Conservation (phyloP, 345 rosid species). For the Populus euphratica region DNA sequence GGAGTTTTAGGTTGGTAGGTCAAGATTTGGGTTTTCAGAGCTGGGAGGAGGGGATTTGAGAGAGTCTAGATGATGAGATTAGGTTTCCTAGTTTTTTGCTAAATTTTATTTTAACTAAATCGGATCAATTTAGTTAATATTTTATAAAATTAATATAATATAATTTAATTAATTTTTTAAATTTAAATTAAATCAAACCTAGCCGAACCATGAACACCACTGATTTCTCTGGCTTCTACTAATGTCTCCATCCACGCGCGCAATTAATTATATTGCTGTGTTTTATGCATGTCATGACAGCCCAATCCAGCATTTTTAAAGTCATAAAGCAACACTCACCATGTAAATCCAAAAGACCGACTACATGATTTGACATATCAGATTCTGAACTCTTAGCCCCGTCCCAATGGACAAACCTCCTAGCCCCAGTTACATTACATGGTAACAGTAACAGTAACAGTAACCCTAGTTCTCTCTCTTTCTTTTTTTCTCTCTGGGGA, state of each 20-base stretch:
- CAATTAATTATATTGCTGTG: no score
- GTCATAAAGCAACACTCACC: constrained; percentile 20
- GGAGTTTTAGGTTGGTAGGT: background rate
- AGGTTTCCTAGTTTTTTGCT: no score
- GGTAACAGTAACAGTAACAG: background rate
- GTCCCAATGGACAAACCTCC: constrained; percentile 25
- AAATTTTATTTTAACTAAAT: no score
- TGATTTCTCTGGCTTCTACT: no score
- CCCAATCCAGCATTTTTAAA: constrained; percentile 15
- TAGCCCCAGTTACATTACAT: no score
- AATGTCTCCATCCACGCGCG: no score
- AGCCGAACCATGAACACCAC: no score
- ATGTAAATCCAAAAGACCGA: constrained; percentile 59
- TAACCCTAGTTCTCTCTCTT: background rate
- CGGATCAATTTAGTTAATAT: no score
- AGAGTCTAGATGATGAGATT: no score
- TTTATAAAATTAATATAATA: no score
- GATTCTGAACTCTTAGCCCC: constrained; percentile 58
- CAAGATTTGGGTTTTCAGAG: constrained; percentile 5
- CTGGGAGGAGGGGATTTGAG: constrained; percentile 17
- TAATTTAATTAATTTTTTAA: no score
- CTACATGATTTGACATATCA: constrained; percentile 90
- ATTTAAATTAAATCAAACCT: no score
- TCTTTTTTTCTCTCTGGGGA: constrained; percentile 1
- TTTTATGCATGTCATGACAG: constrained; percentile 33